These are phyloP conservation scores for Cornus florida DNA, from an alignment of 148 eudicot genomes.

Conservation along the genomic window DNA sequence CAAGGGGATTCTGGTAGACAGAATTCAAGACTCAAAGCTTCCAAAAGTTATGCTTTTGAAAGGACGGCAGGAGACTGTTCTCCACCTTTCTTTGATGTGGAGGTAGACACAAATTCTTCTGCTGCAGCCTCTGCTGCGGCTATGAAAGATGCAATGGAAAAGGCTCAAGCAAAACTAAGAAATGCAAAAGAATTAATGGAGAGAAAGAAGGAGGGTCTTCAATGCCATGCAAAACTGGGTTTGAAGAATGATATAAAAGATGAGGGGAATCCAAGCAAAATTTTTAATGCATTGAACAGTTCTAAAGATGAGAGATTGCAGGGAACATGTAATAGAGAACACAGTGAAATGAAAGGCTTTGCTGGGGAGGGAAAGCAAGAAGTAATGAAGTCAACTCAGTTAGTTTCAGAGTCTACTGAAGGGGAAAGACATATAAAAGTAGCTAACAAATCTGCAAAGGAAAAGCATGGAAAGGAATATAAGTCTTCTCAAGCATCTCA, in stretches of 20 bases:
- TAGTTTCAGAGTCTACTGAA: slow-evolving; percentile 25
- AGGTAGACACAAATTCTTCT: slow-evolving; percentile 55
- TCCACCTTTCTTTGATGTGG: slow-evolving; percentile 71
- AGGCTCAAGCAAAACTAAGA: slow-evolving; percentile 60
- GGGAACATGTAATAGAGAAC: slow-evolving; percentile 28
- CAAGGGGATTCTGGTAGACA: slow-evolving; percentile 22
- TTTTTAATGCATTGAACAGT: slow-evolving; percentile 13
- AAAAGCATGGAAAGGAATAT: slow-evolving; percentile 21
- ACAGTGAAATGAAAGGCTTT: slow-evolving; percentile 21
- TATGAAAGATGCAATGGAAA: slow-evolving; percentile 68
- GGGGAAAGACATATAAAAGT: slow-evolving; percentile 19
- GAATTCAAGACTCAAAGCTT: slow-evolving; percentile 37
- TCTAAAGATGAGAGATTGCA: slow-evolving; percentile 32
- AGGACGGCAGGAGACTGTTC: slow-evolving; percentile 32
- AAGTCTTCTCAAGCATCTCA: slow-evolving; percentile 33
- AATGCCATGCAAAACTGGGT: slow-evolving; percentile 24
- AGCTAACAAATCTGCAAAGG: slow-evolving; percentile 27
- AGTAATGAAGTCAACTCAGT: slow-evolving; percentile 18
- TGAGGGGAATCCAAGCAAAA: slow-evolving; percentile 24
- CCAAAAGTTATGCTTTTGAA: slow-evolving; percentile 48
- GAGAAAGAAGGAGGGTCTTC: slow-evolving; percentile 51
- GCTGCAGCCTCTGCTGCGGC: slow-evolving; percentile 52
- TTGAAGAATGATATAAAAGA: slow-evolving; percentile 25
- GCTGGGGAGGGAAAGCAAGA: slow-evolving; percentile 31
- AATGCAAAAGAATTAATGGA: slow-evolving; percentile 54